Conservation (phyloP, 1,284 basidiomycete genomes). For the Rhodotorula sp. region DNA sequence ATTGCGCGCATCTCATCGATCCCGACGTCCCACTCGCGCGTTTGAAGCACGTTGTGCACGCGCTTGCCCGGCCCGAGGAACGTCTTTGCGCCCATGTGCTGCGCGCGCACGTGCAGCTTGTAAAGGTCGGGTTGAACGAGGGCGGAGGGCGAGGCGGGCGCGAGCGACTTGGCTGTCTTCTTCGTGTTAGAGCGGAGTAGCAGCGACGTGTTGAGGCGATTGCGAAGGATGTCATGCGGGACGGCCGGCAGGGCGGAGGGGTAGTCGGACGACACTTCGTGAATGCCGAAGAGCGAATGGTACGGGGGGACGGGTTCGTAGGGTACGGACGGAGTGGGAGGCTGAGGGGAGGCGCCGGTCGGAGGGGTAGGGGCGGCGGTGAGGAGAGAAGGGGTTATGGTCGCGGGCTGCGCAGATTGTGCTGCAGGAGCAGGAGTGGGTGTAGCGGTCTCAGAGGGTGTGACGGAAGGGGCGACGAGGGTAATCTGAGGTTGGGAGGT, state of each 20-base stretch:
- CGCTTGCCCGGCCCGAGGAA: constrained; percentile 44
- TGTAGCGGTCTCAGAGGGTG: constrained; percentile 3
- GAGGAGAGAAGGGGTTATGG: constrained; percentile 3
- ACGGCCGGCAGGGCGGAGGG: constrained; percentile 31
- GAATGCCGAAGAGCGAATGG: constrained; percentile 30
- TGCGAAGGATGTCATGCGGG: constrained; percentile 35
- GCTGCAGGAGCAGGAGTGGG: neutral
- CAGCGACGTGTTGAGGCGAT: constrained; percentile 31
- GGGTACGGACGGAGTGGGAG: neutral
- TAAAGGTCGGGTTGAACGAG: constrained; percentile 41
- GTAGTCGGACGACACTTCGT: constrained; percentile 36
- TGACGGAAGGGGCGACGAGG: constrained; percentile 5
- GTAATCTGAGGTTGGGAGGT: neutral
- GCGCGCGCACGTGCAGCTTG: constrained; percentile 44
- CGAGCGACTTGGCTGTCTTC: constrained; percentile 41
- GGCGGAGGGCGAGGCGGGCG: neutral
- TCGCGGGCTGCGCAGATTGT: neutral
- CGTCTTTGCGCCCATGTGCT: constrained; percentile 41
- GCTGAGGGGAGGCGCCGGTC: neutral
- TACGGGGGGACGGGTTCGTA: constrained; percentile 14
- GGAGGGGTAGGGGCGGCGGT: neutral
- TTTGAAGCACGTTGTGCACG: constrained; percentile 43
- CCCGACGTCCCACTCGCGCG: constrained; percentile 46
- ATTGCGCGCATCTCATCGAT: constrained; percentile 43
- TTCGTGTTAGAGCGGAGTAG: constrained; percentile 32